Evolutionary conservation across 2,329 filamentous ascomycete genomes (phyloP).

Genomic region (Sporothrix humicola): DNA sequence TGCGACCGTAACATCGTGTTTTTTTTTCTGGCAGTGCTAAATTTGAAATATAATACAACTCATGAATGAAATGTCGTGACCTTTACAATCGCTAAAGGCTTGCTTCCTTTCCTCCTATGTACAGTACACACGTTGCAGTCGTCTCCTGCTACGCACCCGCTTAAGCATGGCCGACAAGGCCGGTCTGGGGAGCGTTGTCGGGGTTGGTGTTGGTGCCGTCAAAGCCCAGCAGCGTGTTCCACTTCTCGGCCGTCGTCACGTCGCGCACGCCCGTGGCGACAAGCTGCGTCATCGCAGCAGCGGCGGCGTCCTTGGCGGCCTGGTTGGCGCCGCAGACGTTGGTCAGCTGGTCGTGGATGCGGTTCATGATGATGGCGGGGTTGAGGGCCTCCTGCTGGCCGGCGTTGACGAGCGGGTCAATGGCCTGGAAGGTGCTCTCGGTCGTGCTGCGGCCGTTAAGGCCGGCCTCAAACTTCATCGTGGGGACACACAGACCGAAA

Average conservation of each 20-base stretch:
- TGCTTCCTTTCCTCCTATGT: neutral
- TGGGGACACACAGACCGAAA: constrained; percentile 61
- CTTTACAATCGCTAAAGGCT: neutral
- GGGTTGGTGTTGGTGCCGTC: constrained; percentile 49
- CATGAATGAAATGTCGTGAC: constrained; percentile 23
- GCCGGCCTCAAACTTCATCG: constrained; percentile 66
- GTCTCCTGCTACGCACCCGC: neutral
- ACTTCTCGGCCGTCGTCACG: constrained; percentile 48
- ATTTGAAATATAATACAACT: constrained; percentile 21
- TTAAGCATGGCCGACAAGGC: constrained; percentile 49
- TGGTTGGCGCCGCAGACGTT: constrained; percentile 69
- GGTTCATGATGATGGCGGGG: constrained; percentile 76
- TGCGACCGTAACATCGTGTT: constrained; percentile 30
- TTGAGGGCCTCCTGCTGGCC: constrained; percentile 72
- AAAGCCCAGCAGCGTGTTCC: constrained; percentile 51
- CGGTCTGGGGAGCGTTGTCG: constrained; percentile 47
- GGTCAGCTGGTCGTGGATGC: constrained; percentile 70
- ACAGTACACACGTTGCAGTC: constrained; percentile 58
- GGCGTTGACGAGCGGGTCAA: constrained; percentile 64
- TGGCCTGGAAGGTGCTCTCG: constrained; percentile 72
- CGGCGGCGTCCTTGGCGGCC: constrained; percentile 61
- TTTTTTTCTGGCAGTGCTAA: constrained; percentile 31
- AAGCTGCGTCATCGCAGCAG: constrained; percentile 55
- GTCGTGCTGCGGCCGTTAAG: constrained; percentile 60
- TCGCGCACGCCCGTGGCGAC: constrained; percentile 45